Base-by-base conservation (phyloP, 768 basidiomycete species). In the Mycena crocata region DNA sequence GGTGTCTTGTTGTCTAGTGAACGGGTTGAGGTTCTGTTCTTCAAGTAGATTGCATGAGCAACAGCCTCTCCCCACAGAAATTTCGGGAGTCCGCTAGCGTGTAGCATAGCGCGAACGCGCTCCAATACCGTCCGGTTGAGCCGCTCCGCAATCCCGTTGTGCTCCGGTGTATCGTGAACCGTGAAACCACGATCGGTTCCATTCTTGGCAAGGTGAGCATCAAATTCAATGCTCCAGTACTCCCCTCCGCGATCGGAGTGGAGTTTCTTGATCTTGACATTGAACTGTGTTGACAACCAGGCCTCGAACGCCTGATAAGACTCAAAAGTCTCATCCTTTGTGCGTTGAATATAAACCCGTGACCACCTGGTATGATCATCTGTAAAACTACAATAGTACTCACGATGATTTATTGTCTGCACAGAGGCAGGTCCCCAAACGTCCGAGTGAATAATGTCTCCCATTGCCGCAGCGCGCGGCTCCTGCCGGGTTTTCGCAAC, bases 121-220 rank as follows among this genome's bases (percentile, higher is more conserved):
- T 82, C 77, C 6, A 77, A 13, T 1, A 79, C 35, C 0, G 72
- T 76, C 2, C 78, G 66, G 37, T 80, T 83, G 26, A 77, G 71
- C 3, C 75, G 67, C 62, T 85, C 81, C 0, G 81, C 78, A 14
- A 83, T 62, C 17, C 83, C 79, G 61, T 82, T 82, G 64, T 82
- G 75, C 39, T 81, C 70, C 2, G 78, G 78, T 0, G 70, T 75
- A 39, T 76, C 63, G 14, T 74, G 77, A 1, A 72, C 70, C 24
- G 76, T 79, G 30, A 72, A 66, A 13, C 64, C 46, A 0, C 61
- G 72, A 9, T 59, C 64, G 0, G 68, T 76, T 0, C 76, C 76
- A 21, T 70, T 60, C 1, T 62, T 40, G 4, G 66, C 54, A 2
- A 79, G 70, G 40, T 71, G 67, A 0, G 52, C 28, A 7, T 57